Base-by-base conservation (phyloP, 1,284 basidiomycete species). In the Cutaneotrichosporon cutaneum region DNA sequence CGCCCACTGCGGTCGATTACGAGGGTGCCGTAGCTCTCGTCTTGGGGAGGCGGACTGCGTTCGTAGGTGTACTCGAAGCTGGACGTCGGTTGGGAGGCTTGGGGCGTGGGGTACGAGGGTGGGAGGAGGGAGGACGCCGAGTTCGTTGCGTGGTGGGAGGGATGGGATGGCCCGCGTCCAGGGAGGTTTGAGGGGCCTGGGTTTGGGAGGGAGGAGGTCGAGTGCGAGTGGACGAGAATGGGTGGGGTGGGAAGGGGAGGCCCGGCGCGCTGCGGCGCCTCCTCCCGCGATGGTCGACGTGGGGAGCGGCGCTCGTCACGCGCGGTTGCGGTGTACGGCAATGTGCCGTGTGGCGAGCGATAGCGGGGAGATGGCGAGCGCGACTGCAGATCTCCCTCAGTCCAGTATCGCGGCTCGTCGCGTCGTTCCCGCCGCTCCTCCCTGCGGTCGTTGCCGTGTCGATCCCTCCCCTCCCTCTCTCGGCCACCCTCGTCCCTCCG, bases 1-100 rank as follows among this genome's bases (percentile, higher is more conserved):
- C 72, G 61, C 3, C 74, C 74, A 11, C 66, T 61, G 11, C 64
- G 58, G 21, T 68, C 72, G 1, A 76, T 62, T 9, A 74, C 72
- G 16, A 76, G 62, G 7, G 72, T 74, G 0, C 74, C 74, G 55
- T 71, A 72, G 57, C 69, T 71, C 45, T 68, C 67, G n/a, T 69
- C 67, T 24, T 60, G 47, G 4, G 32, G 26, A 13, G 44, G 55
- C 16, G 48, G 45, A 13, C 24, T 33, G 5, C 35, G 9, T 6
- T 54, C 52, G 35, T 54, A 42, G 8, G 52, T 26, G 35, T 39
- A 54, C 35, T 26, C 21, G 13, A 54, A 18, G 45, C 22, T 11
- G 7, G 45, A 14, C 1, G 45, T 47, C 4, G 45, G 22, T 13
- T n/a, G 18, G 18, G 39, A 42, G 18, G 39, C 39, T n/a, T 42